Evolutionary conservation across 306 rosid species (phyloP).

Genomic region (Rosa chinensis): DNA sequence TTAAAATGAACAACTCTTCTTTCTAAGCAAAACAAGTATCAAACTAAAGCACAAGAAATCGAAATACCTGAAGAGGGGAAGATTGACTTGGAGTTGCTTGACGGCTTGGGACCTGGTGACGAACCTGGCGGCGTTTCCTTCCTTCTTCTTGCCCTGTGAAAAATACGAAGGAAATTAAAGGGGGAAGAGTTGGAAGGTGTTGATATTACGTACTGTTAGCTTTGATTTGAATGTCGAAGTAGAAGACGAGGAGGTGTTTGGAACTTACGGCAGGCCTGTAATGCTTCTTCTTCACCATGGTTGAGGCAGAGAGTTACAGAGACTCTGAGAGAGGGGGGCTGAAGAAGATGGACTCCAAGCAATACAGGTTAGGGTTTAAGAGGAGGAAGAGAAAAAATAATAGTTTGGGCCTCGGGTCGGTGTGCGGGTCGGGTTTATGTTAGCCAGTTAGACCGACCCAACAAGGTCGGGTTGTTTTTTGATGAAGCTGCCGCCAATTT

Average conservation of each 20-base stretch:
- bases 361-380: too few species aligned
- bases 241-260: background rate
- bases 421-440: background rate
- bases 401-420: background rate
- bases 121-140: slow-evolving; percentile 89
- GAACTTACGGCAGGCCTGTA: slow-evolving; percentile 77
- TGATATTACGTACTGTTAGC: background rate
- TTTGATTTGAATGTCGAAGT: background rate
- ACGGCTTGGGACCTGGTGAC: slow-evolving; percentile 84
- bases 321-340: background rate
- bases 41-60: background rate
- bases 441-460: background rate
- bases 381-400: too few species aligned
- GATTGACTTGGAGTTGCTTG: slow-evolving; percentile 75
- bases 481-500: too few species aligned
- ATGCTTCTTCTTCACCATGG: slow-evolving; percentile 57
- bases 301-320: background rate
- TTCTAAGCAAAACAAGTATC: background rate
- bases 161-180: background rate
- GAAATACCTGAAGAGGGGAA: slow-evolving; percentile 74
- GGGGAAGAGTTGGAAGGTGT: background rate
- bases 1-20: background rate
- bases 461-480: background rate
- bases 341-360: too few species aligned
- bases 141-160: slow-evolving; percentile 90